Conservation (phyloP, 129 eudicot species). For the Escallonia rubra region DNA sequence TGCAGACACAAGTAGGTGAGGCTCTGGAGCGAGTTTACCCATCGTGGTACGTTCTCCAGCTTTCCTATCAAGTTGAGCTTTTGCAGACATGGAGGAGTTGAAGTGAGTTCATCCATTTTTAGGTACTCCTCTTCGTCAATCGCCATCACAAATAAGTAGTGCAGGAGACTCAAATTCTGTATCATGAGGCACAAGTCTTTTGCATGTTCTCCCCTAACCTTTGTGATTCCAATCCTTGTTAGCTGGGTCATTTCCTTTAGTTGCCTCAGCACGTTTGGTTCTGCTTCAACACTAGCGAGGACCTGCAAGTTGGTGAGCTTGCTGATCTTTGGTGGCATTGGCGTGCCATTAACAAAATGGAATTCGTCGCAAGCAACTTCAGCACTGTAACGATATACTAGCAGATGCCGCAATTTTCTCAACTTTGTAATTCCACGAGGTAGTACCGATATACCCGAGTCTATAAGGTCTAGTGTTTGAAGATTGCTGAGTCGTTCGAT, state of each 20-base stretch:
- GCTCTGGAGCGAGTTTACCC: neutral
- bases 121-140: neutral
- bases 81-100: neutral
- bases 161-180: neutral
- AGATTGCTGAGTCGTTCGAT: constrained; percentile 2
- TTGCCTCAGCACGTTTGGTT: neutral
- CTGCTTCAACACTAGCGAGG: neutral
- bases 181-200: neutral
- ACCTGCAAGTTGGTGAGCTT: neutral
- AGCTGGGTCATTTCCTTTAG: neutral
- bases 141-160: neutral
- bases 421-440: constrained; percentile 9
- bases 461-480: neutral
- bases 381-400: neutral
- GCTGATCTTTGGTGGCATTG: neutral
- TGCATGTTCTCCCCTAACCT: neutral
- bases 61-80: neutral
- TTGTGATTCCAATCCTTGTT: neutral
- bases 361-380: neutral
- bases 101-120: neutral
- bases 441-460: neutral
- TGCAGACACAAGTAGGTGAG: neutral
- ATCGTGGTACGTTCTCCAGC: neutral
- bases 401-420: too few species aligned
- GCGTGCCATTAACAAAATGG: neutral